Percentiles rank a stretch among this genome's conserved stretches.
phyloP scores from a whole-genome alignment of 345 rosid genomes.

The Corymbia maculata region DNA sequence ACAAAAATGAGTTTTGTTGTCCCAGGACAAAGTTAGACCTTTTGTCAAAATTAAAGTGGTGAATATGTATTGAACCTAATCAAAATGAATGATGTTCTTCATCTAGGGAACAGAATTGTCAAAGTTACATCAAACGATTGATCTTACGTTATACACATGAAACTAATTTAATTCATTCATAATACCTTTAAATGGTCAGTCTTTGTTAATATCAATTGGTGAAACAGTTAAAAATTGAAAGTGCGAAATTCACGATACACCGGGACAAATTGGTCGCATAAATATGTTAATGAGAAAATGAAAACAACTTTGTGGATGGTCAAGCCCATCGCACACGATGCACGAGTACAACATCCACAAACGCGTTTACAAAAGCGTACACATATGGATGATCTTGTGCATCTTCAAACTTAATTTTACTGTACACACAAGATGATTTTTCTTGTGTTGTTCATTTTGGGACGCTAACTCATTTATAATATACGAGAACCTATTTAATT shows the following conservation, averaged over 20 bases:
- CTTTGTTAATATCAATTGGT: background rate
- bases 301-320: background rate
- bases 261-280: background rate
- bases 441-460: too few relatives aligned
- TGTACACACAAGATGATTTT: background rate
- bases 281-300: background rate
- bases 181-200: background rate
- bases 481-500: too few relatives aligned
- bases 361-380: background rate
- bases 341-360: background rate
- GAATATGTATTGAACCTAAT: background rate
- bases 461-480: too few relatives aligned
- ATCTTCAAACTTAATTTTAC: background rate
- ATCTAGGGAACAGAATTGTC: background rate
- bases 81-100: background rate
- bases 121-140: background rate
- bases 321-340: background rate
- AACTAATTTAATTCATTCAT: background rate
- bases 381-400: background rate
- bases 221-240: background rate
- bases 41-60: background rate
- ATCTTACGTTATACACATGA: background rate
- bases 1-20: too few relatives aligned
- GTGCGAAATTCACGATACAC: background rate
- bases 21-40: too few relatives aligned